These are phyloP conservation scores for Sphaceloma murrayae DNA, from an alignment of 2,329 filamentous ascomycete species.

Conservation along the genomic window DNA sequence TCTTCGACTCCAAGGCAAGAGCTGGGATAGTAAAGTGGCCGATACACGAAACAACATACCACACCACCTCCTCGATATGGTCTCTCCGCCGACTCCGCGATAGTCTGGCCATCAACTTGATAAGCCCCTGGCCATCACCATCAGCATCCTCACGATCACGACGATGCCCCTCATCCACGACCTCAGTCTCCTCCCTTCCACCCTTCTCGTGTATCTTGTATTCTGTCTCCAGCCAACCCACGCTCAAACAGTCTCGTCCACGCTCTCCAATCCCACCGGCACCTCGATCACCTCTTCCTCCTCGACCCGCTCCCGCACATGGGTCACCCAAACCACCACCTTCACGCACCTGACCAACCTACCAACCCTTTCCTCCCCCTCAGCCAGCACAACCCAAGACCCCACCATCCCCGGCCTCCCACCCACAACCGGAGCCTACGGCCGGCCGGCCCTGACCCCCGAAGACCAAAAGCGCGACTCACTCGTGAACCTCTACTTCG, in stretches of 20 bases:
- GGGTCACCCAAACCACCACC: slow-evolving; percentile 1
- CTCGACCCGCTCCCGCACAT: not conserved
- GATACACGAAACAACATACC: not conserved
- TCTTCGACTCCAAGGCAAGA: too few species aligned
- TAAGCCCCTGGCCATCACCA: not conserved
- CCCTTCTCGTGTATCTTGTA: not conserved
- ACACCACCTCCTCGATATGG: too few species aligned
- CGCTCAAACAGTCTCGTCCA: not conserved
- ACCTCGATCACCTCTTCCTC: not conserved
- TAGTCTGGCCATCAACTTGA: slow-evolving; percentile 4
- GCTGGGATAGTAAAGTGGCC: not conserved
- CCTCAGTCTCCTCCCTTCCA: not conserved
- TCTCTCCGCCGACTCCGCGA: slow-evolving; percentile 4
- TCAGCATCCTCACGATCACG: not conserved
- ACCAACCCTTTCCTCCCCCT: not conserved
- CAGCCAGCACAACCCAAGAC: slow-evolving; percentile 3
- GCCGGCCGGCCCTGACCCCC: not conserved
- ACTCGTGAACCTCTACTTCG: slow-evolving; percentile 44
- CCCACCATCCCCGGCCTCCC: slow-evolving; percentile 15
- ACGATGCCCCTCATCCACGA: not conserved
- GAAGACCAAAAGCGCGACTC: slow-evolving; percentile 16
- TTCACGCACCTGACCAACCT: not conserved
- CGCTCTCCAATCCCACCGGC: not conserved
- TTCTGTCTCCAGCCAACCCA: not conserved
- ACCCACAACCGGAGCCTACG: not conserved